Evolutionary conservation across 352 stramenopile genomes (phyloP), one percentile per base, ranked within the genome.

Genomic region (Globisporangium spinosum): DNA sequence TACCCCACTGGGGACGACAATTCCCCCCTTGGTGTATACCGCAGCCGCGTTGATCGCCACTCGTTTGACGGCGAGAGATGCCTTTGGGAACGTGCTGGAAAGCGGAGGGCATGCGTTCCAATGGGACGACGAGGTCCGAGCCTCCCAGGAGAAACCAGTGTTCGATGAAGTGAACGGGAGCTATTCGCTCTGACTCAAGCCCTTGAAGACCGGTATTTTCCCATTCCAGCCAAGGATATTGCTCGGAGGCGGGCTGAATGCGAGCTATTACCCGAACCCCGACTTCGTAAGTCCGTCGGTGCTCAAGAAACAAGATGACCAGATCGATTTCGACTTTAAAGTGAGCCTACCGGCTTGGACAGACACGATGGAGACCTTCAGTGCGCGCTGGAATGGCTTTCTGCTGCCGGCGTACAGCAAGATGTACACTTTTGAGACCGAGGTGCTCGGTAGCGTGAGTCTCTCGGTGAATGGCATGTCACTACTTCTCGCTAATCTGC

Each of bases 171-270:
- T 64, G 9, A 74, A 77, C 22, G 80, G 80, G 15, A 79, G 68
- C 57, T 88, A 88, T 58, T 55, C 80, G 4, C n/a, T 88, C 10
- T 57, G 63, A n/a, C 58, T 83, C 2, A 65, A 58, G 1, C 80
- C 78, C 5, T 69, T 58, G 9, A 25, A 62, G 20, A 70, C 65
- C 9, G 27, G 63, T 0, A 10, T 77, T 2, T 76, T 84, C 34
- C 59, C 68, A 1, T 89, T 91, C 51, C 62, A 77, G n/a, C 73
- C 76, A 1, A 76, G 77, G 13, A 68, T 93, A 12, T 55, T 90
- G 45, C 71, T 83, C n/a, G 62, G 68, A 22, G 83, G 81, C 17
- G 80, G 85, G 7, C 54, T 91, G 23, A 91, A 91, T 62, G 82
- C 64, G 1, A 84, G 74, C 2, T 87, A 89, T 58, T 85, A 80